These are phyloP conservation scores for Coniochaeta pulveracea DNA, from an alignment of 2,329 filamentous ascomycete genomes.

Conservation along the genomic window DNA sequence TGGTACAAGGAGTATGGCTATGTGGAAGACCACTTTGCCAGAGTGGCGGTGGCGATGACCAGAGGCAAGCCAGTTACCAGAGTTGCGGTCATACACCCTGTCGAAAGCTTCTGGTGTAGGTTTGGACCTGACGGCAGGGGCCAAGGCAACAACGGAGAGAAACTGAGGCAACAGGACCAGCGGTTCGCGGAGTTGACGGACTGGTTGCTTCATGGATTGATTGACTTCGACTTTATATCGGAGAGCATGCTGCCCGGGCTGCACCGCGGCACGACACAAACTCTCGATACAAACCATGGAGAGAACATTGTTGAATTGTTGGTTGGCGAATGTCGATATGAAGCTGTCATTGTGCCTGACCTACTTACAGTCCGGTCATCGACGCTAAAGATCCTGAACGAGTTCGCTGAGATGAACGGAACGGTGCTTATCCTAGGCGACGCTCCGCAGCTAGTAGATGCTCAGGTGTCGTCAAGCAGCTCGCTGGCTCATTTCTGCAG, in stretches of 20 bases:
- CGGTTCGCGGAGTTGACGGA: constrained; percentile 15
- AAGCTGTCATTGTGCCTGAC: constrained; percentile 18
- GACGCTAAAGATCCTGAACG: constrained; percentile 14
- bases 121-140: constrained; percentile 14
- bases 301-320: constrained; percentile 6
- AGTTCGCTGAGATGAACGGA: constrained; percentile 13
- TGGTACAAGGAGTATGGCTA: constrained; percentile 20
- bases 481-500: neutral
- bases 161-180: constrained; percentile 13
- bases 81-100: constrained; percentile 20
- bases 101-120: constrained; percentile 21
- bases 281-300: no score
- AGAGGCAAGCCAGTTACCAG: constrained; percentile 16
- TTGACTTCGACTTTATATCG: constrained; percentile 21
- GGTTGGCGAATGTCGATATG: constrained; percentile 19
- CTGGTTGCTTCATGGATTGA: constrained; percentile 17
- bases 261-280: constrained; percentile 4
- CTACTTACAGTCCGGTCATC: constrained; percentile 18
- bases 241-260: constrained; percentile 17
- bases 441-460: constrained; percentile 13
- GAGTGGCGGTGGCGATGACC: constrained; percentile 18
- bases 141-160: constrained; percentile 13
- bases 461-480: neutral
- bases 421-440: constrained; percentile 15
- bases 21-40: constrained; percentile 20